Base-by-base conservation (phyloP, 2,329 filamentous ascomycete species). In the Echinosphaeria canescens region DNA sequence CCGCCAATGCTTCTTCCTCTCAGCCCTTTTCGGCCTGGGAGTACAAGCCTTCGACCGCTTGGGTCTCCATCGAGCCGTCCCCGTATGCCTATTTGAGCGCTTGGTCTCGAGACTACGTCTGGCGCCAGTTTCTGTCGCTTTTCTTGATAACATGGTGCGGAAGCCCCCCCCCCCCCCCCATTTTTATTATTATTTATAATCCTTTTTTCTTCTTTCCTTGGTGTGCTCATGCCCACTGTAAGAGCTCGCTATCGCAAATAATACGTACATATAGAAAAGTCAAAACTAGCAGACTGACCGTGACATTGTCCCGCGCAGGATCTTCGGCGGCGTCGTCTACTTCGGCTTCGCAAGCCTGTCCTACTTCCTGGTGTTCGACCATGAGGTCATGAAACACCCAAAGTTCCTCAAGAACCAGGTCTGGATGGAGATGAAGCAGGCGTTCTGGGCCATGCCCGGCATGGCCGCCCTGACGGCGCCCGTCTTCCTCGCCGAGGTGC, bases 341-440 rank as follows among this genome's bases (percentile, higher is more conserved):
- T 92, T 85, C 48, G 40, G 79, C 35, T 81, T 80, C 44, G 78
- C 84, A 4, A 62, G 72, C 5, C 58, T 90, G 12, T 92, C 82
- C 11, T 95, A 90, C 52, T 41, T 74, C 42, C 75, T 92, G 53
- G 61, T 93, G 43, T 93, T 92, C 54, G 84, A 93, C 52, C 88
- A 93, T 51, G 64, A 69, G 23, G 88, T 79, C 24, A 70, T 85
- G 51, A 59, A 80, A 27, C 85, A 95, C 48, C 85, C 85, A 25
- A 88, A 88, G 44, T 95, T 85, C 50, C 73, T 93, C 43, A 90
- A 88, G 54, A 85, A 92, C 51, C 85, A 93, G 49, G 74, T 93
- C 35, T 57, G 61, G 31, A 64, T 82, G 40, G 85, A 95, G 48
- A 92, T 95, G 41, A 56, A 58, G 35, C 81, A 91, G 52, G 71